Base-by-base conservation (phyloP, 163 green algal genomes). In the Volvox carteri region DNA sequence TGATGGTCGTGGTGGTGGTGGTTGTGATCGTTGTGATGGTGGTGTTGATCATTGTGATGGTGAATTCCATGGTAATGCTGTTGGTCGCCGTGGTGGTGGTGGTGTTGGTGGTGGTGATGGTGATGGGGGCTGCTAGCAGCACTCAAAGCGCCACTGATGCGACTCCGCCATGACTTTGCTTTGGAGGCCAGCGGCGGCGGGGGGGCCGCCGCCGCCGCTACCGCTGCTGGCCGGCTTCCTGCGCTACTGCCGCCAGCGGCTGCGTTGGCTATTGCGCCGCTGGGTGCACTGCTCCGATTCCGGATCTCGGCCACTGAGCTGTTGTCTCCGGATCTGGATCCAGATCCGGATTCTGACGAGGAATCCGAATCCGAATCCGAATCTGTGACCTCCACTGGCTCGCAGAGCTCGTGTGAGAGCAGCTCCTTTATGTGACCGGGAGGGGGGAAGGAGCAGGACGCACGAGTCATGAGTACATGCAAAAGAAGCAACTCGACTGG, bases 341-440 rank as follows among this genome's bases (percentile, higher is more conserved):
- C 1, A 58, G 62, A 6, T 80, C 35, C 19, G 48, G 56, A 28
- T 89, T n/a, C 33, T 33, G 1, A 18, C 12, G 77, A 73, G 4
- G 68, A 80, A 42, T 58, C 62, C 39, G 42, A 79, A 25, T 46
- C 16, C 1, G 78, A 77, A 6, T 80, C 35, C 19, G 48, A 73
- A 28, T 89, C 67, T 9, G 52, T 58, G 1, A 37, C 70, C 50
- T 70, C 67, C 41, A 90, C 85, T 33, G 58, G 28, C 62, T 90
- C 85, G 19, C 85, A 90, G 58, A 90, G 60, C 75, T 86, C 85
- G 21, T 86, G 75, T 9, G 39, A 68, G 0, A 90, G 85, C 4
- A 90, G 74, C 44, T 73, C 85, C 85, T 90, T 52, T 2, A 18
- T n/a, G n/a, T n/a, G n/a, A n/a, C n/a, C n/a, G n/a, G n/a, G n/a